A percentile compares a stretch with the other conserved stretches of the same genome.
Evolutionary conservation across 2,329 filamentous ascomycete genomes (phyloP).

Genomic region (Stagonosporopsis cucurbitacearum): DNA sequence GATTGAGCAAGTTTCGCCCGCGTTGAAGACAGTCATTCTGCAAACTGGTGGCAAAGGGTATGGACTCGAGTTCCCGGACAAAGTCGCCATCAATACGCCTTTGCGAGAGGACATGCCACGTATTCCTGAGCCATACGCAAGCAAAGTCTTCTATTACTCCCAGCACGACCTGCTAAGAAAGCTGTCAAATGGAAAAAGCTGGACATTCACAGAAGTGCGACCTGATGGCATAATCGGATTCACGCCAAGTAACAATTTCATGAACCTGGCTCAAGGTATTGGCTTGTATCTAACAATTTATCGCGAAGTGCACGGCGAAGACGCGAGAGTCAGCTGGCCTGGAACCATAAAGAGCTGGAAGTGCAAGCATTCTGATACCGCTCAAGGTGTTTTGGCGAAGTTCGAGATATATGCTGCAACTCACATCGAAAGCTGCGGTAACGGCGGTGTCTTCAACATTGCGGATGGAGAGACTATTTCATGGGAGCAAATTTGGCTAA

Average conservation of each 20-base stretch:
- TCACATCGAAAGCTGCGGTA: slow-evolving; percentile 31
- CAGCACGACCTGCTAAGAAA: slow-evolving; percentile 49
- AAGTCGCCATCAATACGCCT: slow-evolving; percentile 1
- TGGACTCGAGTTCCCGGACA: slow-evolving; percentile 1
- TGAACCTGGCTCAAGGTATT: slow-evolving; percentile 45
- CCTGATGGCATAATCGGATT: slow-evolving; percentile 54
- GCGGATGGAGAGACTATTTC: slow-evolving; percentile 48
- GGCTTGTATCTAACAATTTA: slow-evolving; percentile 50
- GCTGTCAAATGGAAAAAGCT: slow-evolving; percentile 45
- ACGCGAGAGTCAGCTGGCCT: slow-evolving; percentile 49
- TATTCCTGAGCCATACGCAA: slow-evolving; percentile 38
- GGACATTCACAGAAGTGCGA: slow-evolving; percentile 51
- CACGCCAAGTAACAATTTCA: slow-evolving; percentile 51
- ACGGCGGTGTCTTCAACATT: slow-evolving; percentile 51
- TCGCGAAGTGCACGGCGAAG: slow-evolving; percentile 48
- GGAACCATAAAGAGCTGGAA: slow-evolving; percentile 48
- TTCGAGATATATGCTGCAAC: slow-evolving; percentile 51
- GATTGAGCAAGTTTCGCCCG: neutral
- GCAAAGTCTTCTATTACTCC: slow-evolving; percentile 51
- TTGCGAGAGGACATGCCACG: slow-evolving; percentile 5
- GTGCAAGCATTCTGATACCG: slow-evolving; percentile 47
- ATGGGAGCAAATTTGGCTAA: slow-evolving; percentile 56
- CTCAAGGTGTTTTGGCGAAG: slow-evolving; percentile 51
- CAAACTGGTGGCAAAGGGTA: slow-evolving; percentile 10
- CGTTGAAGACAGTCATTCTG: neutral